A percentile compares a stretch with the other conserved stretches of the same genome.
Evolutionary conservation across 2,329 filamentous ascomycete genomes (phyloP).

Genomic region (Botrytis paeoniae): DNA sequence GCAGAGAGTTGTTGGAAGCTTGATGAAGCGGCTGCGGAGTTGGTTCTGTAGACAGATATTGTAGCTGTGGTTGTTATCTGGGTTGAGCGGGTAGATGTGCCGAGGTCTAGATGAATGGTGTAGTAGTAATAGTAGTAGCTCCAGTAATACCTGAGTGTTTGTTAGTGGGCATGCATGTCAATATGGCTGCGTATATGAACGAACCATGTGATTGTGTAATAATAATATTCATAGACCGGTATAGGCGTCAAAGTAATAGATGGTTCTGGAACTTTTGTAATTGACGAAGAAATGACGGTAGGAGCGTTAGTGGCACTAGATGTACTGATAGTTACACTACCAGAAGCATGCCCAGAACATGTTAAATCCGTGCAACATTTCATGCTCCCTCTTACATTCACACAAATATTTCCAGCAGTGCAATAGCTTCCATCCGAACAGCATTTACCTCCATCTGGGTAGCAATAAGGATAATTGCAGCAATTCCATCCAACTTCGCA

Average conservation of each 20-base stretch:
- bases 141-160: not conserved
- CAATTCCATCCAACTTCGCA: conserved; percentile 2
- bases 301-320: not conserved
- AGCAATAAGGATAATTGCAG: not conserved
- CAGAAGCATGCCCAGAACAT: not conserved
- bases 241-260: not conserved
- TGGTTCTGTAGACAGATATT: not conserved
- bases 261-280: not conserved
- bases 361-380: not conserved
- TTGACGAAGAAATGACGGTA: not conserved
- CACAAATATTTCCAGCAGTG: not conserved
- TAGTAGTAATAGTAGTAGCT: not conserved
- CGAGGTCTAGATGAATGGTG: not conserved
- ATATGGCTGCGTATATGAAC: not conserved
- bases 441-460: not conserved
- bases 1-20: not conserved
- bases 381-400: not conserved
- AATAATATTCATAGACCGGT: not conserved
- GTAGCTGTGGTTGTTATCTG: not conserved
- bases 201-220: not conserved
- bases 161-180: no score
- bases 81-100: not conserved
- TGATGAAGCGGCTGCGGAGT: not conserved
- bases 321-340: not conserved
- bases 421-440: conserved; percentile 10